Evolutionary conservation across 768 basidiomycete genomes (phyloP).

Genomic region (Trametes cubensis): DNA sequence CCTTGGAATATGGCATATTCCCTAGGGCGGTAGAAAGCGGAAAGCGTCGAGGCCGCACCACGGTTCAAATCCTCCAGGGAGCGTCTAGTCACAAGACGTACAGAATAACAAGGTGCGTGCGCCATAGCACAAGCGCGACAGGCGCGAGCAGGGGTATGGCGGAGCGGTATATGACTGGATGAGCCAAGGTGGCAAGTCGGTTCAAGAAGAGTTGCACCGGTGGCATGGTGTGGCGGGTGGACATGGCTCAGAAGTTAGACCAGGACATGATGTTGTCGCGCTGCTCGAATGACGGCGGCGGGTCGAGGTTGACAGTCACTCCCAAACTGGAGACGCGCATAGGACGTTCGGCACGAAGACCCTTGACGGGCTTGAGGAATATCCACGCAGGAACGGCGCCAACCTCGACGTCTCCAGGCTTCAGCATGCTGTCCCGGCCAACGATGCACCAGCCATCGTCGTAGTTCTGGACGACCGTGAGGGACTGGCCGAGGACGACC

Average conservation of each 20-base stretch:
- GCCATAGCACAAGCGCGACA: slow-evolving; percentile 7
- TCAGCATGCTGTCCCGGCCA: slow-evolving; percentile 49
- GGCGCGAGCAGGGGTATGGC: slow-evolving; percentile 10
- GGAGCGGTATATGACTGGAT: slow-evolving; percentile 1
- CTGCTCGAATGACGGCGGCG: slow-evolving; percentile 33
- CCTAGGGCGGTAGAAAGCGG: not conserved
- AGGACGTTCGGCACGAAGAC: slow-evolving; percentile 62
- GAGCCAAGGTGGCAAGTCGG: not conserved
- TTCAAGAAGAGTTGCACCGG: not conserved
- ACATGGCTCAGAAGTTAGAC: slow-evolving; percentile 59
- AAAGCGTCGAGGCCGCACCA: slow-evolving; percentile 1
- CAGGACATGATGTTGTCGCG: slow-evolving; percentile 65
- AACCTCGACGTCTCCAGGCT: slow-evolving; percentile 54
- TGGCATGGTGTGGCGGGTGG: not conserved
- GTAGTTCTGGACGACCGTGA: slow-evolving; percentile 66
- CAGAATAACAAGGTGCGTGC: not conserved
- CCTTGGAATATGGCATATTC: not conserved
- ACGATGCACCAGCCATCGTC: slow-evolving; percentile 85
- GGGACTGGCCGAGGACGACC: slow-evolving; percentile 56
- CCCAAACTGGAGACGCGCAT: slow-evolving; percentile 58
- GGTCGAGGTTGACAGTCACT: slow-evolving; percentile 58
- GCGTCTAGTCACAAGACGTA: slow-evolving; percentile 14
- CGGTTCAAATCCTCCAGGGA: slow-evolving; percentile 20
- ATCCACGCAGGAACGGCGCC: slow-evolving; percentile 80
- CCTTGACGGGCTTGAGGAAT: slow-evolving; percentile 66